Base-by-base conservation (phyloP, 2,329 filamentous ascomycete genomes). In the Cladophialophora immunda region DNA sequence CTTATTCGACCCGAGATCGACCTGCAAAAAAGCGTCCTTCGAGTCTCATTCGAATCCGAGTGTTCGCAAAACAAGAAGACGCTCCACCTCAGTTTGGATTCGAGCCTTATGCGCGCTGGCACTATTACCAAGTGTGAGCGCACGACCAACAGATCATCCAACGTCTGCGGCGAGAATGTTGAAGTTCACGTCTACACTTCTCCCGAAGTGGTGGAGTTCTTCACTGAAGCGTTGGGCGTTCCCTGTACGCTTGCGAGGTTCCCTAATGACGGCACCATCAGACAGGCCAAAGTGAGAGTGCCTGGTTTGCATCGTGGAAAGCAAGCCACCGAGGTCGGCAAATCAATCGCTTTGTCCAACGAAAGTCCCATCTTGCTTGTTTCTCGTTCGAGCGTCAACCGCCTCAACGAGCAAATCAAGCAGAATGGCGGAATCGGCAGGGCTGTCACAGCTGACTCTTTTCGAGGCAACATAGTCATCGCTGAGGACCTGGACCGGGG, bases 291-390 rank as follows among this genome's bases (percentile, higher is more conserved):
- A 52, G 66, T 71, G 22, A 8, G 85, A 85, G 3, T 81, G 84
- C 22, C 89, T 86, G 68, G 86, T 86, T 71, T 76, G 78, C 68
- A 67, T 84, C 84, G 19, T 86, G 84, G 83, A 85, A 1, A 87
- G 67, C 81, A 80, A 29, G 82, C 88, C 73, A 73, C 68, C 66
- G 17, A 74, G 71, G 54, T 75, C 30, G 64, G 77, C 62, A 77
- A 84, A 59, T 86, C 89, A 3, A 93, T 98, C 36, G 81, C 95
- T 0, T 82, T 99, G 2, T 92, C 94, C 27, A 99, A 99, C 76
- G 95, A 98, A 78, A 97, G 93, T 61, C 94, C 95, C 0, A 96
- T 99, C 53, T 85, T 99, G 0, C 87, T 92, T 55, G 90, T 98
- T 64, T 93, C 92, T 22, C 86, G 88, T 62, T 89, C 91, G 9